Evolutionary conservation across 768 basidiomycete species (phyloP), one percentile per base, ranked within the genome.

Genomic region (Naganishia randhawae): DNA sequence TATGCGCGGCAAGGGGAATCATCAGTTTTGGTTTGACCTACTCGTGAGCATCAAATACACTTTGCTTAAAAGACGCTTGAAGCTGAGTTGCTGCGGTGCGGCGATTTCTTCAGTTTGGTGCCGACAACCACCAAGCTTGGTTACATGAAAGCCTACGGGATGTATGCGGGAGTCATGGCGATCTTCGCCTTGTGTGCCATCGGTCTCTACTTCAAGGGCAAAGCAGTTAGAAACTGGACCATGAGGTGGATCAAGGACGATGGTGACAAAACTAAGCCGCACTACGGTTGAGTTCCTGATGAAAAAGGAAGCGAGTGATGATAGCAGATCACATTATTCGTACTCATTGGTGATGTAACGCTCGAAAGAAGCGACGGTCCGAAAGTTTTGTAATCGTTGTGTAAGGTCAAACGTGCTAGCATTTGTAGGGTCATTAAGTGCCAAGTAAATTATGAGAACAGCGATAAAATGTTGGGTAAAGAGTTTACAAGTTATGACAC

Each of bases 151-250:
- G 57, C 57, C 35, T 61, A 61, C 35, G 41, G 33, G 16, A 61
- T 61, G 57, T 61, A 61, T 35, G 57, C 57, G 1, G 41, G 57
- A 13, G 57, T 61, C 7, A 61, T 61, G 57, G 57, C 57, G n/a
- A 17, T 42, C 41, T 61, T 61, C 35, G 57, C 35, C 25, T 39
- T 61, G 32, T 39, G 35, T 19, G 33, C 35, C 35, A 13, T 61
- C 35, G 57, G 57, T 6, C 41, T 61, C 33, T 61, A 61, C 35
- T 61, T 61, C 57, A 61, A 39, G 57, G 57, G 57, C 57, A 61
- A 61, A 35, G 35, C 57, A 3, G 19, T 61, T 19, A 9, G 57
- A 39, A 61, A 61, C 35, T 61, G 57, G 57, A 31, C 57, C 11
- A 37, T 61, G 35, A 61, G 41, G 57, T 61, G 33, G 35, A 42